Conservation (phyloP, 352 stramenopile species). For the Globisporangium yorkense region DNA sequence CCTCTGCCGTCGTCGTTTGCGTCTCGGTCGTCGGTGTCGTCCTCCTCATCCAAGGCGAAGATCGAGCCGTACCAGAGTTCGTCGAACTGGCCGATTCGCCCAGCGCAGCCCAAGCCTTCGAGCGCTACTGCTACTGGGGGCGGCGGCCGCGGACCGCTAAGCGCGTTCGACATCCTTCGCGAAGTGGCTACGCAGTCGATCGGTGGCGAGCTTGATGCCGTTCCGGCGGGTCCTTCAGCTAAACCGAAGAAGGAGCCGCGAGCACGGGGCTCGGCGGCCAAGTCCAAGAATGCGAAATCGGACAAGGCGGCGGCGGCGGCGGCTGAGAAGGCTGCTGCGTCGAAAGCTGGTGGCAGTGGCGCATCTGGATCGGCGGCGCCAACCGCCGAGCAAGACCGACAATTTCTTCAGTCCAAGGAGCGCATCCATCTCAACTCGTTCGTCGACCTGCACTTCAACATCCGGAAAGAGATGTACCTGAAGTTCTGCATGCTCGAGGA, state of each 20-base stretch:
- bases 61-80: constrained; percentile 20
- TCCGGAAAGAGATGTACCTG: constrained; percentile 86
- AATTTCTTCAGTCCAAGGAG: constrained; percentile 27
- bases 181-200: constrained; percentile 76
- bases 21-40: constrained; percentile 3
- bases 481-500: constrained; percentile 77
- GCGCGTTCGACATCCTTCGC: constrained; percentile 77
- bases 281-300: not conserved
- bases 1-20: constrained; percentile 13
- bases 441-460: constrained; percentile 78
- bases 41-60: not conserved
- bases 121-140: not conserved
- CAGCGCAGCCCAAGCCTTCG: constrained; percentile 1
- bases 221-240: constrained; percentile 10
- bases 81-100: constrained; percentile 16
- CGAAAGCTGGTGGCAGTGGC: constrained; percentile 10
- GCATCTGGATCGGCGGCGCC: constrained; percentile 9
- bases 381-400: constrained; percentile 19
- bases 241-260: constrained; percentile 10
- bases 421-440: constrained; percentile 73
- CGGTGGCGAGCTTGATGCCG: constrained; percentile 32
- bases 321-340: constrained; percentile 1
- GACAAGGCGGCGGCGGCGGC: constrained; percentile 5
- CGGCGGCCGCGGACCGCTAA: constrained; percentile 30
- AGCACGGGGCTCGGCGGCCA: constrained; percentile 1